Percentiles rank a stretch among this genome's conserved stretches.
Conservation (phyloP, 2,329 filamentous ascomycete species). For the Alternaria sp. region DNA sequence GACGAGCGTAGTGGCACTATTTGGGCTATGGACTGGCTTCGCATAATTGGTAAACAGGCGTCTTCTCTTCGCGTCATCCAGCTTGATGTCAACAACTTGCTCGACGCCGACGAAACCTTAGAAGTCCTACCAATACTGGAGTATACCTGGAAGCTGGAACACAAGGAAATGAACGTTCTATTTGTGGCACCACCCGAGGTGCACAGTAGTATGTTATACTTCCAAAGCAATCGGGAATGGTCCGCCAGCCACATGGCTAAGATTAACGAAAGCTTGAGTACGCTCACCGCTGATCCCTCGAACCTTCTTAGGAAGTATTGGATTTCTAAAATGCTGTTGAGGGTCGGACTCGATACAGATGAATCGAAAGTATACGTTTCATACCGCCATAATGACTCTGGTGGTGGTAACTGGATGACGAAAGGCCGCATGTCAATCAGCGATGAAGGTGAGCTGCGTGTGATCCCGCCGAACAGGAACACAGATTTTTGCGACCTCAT, state of each 20-base stretch:
- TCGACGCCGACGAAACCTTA: not conserved
- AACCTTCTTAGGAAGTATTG: not conserved
- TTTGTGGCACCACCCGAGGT: not conserved
- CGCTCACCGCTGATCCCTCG: not conserved
- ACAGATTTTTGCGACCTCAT: not conserved
- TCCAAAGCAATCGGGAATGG: not conserved
- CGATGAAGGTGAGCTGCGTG: not conserved
- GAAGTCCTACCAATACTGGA: not conserved
- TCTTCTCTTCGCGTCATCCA: not conserved
- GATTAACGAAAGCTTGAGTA: not conserved
- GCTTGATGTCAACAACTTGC: not conserved
- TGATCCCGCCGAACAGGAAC: not conserved
- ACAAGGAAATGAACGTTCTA: rapidly evolving
- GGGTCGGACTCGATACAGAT: not conserved
- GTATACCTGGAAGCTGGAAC: not conserved
- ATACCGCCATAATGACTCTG: not conserved
- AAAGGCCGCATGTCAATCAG: not conserved
- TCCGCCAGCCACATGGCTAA: not conserved
- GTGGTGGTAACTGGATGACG: not conserved
- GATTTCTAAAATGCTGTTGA: not conserved
- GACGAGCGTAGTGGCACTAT: not conserved
- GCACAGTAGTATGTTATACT: not conserved
- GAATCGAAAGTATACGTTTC: not conserved
- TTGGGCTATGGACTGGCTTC: not conserved
- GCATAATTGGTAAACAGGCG: not conserved